A percentile compares a stretch with the other conserved stretches of the same genome.
Conservation (phyloP, 2,329 filamentous ascomycete genomes). For the Talaromyces marneffei region DNA sequence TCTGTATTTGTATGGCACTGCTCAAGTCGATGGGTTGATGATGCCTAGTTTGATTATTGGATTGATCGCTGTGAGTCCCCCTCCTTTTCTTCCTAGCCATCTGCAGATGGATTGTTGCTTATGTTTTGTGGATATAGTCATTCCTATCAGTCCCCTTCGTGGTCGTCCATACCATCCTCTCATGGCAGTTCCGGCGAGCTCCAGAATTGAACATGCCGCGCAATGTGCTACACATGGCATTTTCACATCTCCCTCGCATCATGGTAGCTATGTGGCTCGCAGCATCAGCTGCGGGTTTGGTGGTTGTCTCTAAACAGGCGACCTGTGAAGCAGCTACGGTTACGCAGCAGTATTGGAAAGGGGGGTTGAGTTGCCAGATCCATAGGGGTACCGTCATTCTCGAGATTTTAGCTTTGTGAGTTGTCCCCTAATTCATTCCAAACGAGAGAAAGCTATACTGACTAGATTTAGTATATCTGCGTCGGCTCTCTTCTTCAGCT, state of each 20-base stretch:
- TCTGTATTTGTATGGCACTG: constrained; percentile 30
- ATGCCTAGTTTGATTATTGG: constrained; percentile 31
- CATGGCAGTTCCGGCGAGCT: constrained; percentile 34
- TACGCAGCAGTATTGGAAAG: constrained; percentile 28
- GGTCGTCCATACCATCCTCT: constrained; percentile 33
- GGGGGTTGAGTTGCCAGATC: constrained; percentile 33
- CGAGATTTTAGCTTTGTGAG: constrained; percentile 33
- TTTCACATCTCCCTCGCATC: constrained; percentile 32
- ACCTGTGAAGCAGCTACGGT: constrained; percentile 27
- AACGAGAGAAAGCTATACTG: neutral
- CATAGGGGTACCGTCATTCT: constrained; percentile 31
- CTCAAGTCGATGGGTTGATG: constrained; percentile 35
- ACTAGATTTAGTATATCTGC: constrained; percentile 25
- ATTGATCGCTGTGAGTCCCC: constrained; percentile 29
- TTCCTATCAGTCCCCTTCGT: constrained; percentile 34
- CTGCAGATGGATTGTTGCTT: neutral
- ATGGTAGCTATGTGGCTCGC: constrained; percentile 35
- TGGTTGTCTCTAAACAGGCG: constrained; percentile 32
- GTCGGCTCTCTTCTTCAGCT: constrained; percentile 34
- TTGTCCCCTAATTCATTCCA: neutral
- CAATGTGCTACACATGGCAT: constrained; percentile 27
- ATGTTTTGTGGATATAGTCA: constrained; percentile 21
- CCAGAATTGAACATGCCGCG: constrained; percentile 27
- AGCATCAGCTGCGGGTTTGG: constrained; percentile 32
- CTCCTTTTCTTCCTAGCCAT: neutral